Conservation (phyloP, 2,329 filamentous ascomycete genomes). For the Aspergillus melleus region DNA sequence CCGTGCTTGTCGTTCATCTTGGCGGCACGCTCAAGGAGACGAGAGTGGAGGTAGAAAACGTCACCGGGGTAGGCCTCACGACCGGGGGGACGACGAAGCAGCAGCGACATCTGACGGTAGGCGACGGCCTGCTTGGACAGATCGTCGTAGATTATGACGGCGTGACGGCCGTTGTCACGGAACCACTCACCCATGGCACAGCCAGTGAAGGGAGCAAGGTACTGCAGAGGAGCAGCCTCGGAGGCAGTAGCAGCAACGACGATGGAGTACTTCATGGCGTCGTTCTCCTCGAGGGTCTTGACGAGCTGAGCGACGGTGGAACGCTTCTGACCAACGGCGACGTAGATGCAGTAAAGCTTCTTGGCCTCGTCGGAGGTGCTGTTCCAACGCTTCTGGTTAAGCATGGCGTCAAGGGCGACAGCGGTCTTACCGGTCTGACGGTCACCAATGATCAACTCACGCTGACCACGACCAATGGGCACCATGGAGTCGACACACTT, state of each 20-base stretch:
- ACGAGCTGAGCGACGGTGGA: constrained; percentile 99
- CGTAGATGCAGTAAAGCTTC: constrained; percentile 99
- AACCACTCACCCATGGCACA: constrained; percentile 69
- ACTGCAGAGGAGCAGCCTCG: constrained; percentile 92
- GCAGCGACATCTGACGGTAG: constrained; percentile 97
- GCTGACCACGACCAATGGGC: constrained; percentile 98
- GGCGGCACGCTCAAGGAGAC: constrained; percentile 97
- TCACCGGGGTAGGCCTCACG: constrained; percentile 99
- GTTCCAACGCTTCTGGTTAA: constrained; percentile 99
- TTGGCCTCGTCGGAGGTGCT: constrained; percentile 78
- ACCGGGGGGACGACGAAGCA: constrained; percentile 95
- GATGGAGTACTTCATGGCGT: constrained; percentile 97
- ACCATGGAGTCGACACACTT: constrained; percentile 99
- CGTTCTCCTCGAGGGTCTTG: constrained; percentile 99
- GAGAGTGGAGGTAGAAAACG: constrained; percentile 99
- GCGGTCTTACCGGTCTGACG: constrained; percentile 99
- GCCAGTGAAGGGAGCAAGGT: constrained; percentile 89
- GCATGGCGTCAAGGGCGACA: constrained; percentile 94
- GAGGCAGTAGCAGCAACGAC: constrained; percentile 95
- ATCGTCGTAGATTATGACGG: constrained; percentile 91
- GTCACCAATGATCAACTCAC: constrained; percentile 99
- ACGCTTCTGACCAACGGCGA: constrained; percentile 98
- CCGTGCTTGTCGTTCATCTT: constrained; percentile 98
- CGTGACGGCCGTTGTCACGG: constrained; percentile 82
- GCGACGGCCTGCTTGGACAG: constrained; percentile 97